Base-by-base conservation (phyloP, 2,329 filamentous ascomycete genomes). In the Penicillium aurantiogriseum region DNA sequence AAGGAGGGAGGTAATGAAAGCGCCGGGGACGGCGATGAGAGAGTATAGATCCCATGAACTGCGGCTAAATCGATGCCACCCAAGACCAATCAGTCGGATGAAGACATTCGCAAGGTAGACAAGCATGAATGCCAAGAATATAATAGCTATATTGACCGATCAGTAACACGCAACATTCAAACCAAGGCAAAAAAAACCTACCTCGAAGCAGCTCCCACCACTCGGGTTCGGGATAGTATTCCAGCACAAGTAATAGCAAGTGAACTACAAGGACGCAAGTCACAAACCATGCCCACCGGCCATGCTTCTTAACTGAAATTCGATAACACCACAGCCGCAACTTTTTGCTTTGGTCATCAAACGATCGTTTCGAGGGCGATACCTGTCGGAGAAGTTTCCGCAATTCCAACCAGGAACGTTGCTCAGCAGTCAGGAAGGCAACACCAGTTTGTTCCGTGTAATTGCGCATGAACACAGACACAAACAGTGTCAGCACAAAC, bases 391-490 rank as follows among this genome's bases (percentile, higher is more conserved):
- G 80, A 25, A 97, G 81, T 76, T 99, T 99, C 56, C 94, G 85
- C 65, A 99, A 77, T 74, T 99, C 94, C 15, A 99, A 84, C 94
- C 94, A 99, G 0, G 93, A 96, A 66, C 94, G 88, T 73, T 99
- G 94, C 68, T 99, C 94, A 0, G 92, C 89, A 1, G 94, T 99
- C 67, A 99, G 79, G 72, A 93, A 99, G 2, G 94, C 94, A 43
- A 99, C 94, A 1, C 94, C 94, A 0, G 94, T 99, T 76, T 97
- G 92, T 76, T 99, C 94, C 0, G 94, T 99, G 76, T 99, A 99
- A 74, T 97, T 99, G 60, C 94, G 91, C 94, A 99, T 99, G 74
- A 99, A 99, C 60, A 99, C 94, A 56, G 94, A 97, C 47, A 99
- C 95, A 74, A 99, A 99, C 70, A 99, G 80, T 1, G 94, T 99